These are phyloP conservation scores for Teratosphaeria nubilosa DNA, from an alignment of 2,329 filamentous ascomycete genomes.

Conservation along the genomic window DNA sequence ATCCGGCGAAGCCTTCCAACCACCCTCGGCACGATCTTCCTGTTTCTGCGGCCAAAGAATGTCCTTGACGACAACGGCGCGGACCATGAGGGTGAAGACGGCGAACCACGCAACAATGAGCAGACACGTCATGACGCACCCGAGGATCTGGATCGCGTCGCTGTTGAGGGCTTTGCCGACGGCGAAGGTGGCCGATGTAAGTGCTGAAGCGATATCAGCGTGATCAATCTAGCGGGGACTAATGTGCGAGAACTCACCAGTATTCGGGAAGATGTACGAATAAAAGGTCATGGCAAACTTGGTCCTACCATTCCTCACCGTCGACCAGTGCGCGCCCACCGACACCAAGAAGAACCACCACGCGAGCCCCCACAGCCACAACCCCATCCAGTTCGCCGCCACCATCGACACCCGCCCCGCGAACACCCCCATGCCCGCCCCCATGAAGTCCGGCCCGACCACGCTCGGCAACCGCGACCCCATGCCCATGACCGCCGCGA, in stretches of 20 bases:
- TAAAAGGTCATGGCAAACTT: slow-evolving; percentile 81
- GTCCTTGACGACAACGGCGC: slow-evolving; percentile 54
- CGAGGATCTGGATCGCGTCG: slow-evolving; percentile 52
- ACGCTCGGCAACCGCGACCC: slow-evolving; percentile 39
- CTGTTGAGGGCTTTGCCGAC: slow-evolving; percentile 46
- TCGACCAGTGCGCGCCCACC: slow-evolving; percentile 64
- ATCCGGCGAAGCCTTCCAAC: slow-evolving; percentile 31
- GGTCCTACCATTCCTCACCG: slow-evolving; percentile 50
- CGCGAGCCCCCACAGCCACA: slow-evolving; percentile 78
- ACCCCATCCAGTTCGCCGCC: slow-evolving; percentile 51
- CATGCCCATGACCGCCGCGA: slow-evolving; percentile 51
- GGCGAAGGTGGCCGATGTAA: slow-evolving; percentile 57
- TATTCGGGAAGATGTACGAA: slow-evolving; percentile 74
- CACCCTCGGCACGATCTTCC: slow-evolving; percentile 52
- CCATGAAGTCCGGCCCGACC: slow-evolving; percentile 47
- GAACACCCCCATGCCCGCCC: slow-evolving; percentile 38
- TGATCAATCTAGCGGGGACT: not conserved
- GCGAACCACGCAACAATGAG: slow-evolving; percentile 59
- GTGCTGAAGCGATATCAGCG: slow-evolving; percentile 4
- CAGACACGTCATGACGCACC: slow-evolving; percentile 55
- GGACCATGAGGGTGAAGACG: slow-evolving; percentile 60
- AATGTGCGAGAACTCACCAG: slow-evolving; percentile 30
- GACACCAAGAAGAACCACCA: slow-evolving; percentile 77
- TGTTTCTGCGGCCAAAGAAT: slow-evolving; percentile 71
- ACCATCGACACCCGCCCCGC: slow-evolving; percentile 47